Evolutionary conservation across 1,284 basidiomycete species (phyloP).

Genomic region (Leccinum solheimii): DNA sequence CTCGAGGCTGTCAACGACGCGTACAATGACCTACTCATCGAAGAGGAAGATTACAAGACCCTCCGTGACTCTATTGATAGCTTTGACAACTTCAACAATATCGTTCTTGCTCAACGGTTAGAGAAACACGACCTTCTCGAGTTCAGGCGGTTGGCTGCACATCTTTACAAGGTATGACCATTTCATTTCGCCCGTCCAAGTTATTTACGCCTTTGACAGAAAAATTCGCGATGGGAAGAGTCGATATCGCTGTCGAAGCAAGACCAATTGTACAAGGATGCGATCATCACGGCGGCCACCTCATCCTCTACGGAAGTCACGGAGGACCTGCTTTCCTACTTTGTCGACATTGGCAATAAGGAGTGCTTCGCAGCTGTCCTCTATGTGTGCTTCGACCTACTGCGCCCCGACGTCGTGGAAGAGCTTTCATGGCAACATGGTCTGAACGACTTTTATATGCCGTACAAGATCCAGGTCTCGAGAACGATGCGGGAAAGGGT

Average conservation of each 20-base stretch:
- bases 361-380: slow-evolving; percentile 94
- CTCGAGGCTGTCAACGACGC: slow-evolving; percentile 97
- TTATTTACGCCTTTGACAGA: slow-evolving; percentile 48
- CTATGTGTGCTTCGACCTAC: slow-evolving; percentile 90
- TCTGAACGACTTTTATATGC: slow-evolving; percentile 95
- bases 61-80: slow-evolving; percentile 95
- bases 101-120: slow-evolving; percentile 82
- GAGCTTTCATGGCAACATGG: slow-evolving; percentile 96
- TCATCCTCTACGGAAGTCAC: slow-evolving; percentile 82
- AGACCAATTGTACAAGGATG: slow-evolving; percentile 96
- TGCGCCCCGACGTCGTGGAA: slow-evolving; percentile 90
- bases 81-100: slow-evolving; percentile 97
- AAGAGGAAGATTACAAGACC: slow-evolving; percentile 98
- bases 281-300: slow-evolving; percentile 90
- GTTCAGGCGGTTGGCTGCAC: slow-evolving; percentile 92
- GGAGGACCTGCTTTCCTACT: slow-evolving; percentile 92
- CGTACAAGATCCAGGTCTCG: slow-evolving; percentile 88
- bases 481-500: slow-evolving; percentile 73
- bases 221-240: slow-evolving; percentile 94
- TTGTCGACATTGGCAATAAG: slow-evolving; percentile 97
- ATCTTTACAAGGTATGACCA: slow-evolving; percentile 82
- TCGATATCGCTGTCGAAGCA: slow-evolving; percentile 93
- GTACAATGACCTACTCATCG: slow-evolving; percentile 95
- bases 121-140: slow-evolving; percentile 93
- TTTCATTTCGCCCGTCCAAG: neutral